Percentiles rank a stretch among this genome's conserved stretches.
Conservation (phyloP, 2,329 filamentous ascomycete species). For the Emmonsiellopsis sp. region DNA sequence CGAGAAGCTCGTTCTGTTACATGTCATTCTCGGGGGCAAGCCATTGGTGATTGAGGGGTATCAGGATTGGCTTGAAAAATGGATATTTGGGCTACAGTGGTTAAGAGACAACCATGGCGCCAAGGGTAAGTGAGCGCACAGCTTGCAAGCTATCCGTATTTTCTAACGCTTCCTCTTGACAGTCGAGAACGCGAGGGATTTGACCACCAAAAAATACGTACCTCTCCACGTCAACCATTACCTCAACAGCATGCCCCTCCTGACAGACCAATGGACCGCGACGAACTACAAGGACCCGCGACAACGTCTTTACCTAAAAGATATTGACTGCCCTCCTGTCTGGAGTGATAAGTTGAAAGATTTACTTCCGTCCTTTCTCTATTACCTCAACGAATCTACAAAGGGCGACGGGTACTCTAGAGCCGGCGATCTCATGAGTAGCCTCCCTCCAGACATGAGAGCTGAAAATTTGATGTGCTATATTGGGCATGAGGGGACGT, state of each 20-base stretch:
- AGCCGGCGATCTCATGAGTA: slow-evolving; percentile 91
- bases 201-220: slow-evolving; percentile 61
- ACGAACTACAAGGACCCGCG: slow-evolving; percentile 70
- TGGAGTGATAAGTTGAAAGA: slow-evolving; percentile 76
- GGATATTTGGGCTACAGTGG: slow-evolving; percentile 74
- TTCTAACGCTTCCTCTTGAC: slow-evolving; percentile 2
- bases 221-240: slow-evolving; percentile 87
- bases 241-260: slow-evolving; percentile 71
- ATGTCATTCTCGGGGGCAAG: slow-evolving; percentile 76
- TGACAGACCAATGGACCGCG: slow-evolving; percentile 71
- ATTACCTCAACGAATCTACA: slow-evolving; percentile 80
- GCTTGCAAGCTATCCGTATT: slow-evolving; percentile 11
- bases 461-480: slow-evolving; percentile 98
- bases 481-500: slow-evolving; percentile 93
- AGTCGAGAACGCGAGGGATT: slow-evolving; percentile 81
- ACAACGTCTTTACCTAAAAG: slow-evolving; percentile 89
- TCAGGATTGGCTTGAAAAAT: slow-evolving; percentile 61
- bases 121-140: slow-evolving; percentile 47
- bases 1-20: slow-evolving; percentile 71
- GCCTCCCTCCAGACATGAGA: slow-evolving; percentile 73
- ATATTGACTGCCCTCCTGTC: slow-evolving; percentile 84
- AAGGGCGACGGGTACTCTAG: slow-evolving; percentile 45
- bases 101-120: slow-evolving; percentile 67
- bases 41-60: slow-evolving; percentile 89
- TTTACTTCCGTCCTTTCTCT: slow-evolving; percentile 69